Conservation (phyloP, 441 rosid genomes). For the Aleurites moluccanus region DNA sequence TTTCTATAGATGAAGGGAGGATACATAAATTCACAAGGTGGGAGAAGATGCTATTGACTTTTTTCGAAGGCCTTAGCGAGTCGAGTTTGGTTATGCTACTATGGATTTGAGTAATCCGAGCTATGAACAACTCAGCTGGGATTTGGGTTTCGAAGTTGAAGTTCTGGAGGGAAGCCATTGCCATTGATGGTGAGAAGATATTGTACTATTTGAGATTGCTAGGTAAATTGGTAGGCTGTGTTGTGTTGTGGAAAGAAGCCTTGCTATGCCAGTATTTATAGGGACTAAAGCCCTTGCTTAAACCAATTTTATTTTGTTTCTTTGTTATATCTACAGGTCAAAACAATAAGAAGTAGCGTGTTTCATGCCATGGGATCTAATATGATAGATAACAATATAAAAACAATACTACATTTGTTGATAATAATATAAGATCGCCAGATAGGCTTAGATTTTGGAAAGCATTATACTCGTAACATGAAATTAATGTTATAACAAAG, state of each 20-base stretch:
- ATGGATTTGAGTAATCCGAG: slow-evolving; percentile 33
- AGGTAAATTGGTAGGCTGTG: not conserved
- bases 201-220: not conserved
- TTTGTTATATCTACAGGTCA: too few relatives aligned
- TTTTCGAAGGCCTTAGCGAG: slow-evolving; percentile 39
- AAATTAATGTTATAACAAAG: too few relatives aligned
- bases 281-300: not conserved
- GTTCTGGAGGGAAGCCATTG: slow-evolving; percentile 24
- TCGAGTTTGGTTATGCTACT: slow-evolving; percentile 37
- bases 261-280: not conserved
- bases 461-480: too few relatives aligned
- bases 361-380: not conserved
- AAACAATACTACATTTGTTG: too few relatives aligned
- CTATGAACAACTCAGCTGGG: slow-evolving; percentile 26
- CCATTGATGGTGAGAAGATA: too few relatives aligned
- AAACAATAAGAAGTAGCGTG: not conserved
- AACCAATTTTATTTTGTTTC: too few relatives aligned
- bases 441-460: too few relatives aligned
- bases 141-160: not conserved
- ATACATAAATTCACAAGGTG: slow-evolving; percentile 40
- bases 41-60: slow-evolving; percentile 39
- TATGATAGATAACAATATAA: too few relatives aligned
- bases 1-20: slow-evolving; percentile 37
- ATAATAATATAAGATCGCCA: too few relatives aligned
- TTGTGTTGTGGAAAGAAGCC: not conserved